These are phyloP conservation scores for Trichoderma sp. DNA, from an alignment of 2,329 filamentous ascomycete genomes.

Conservation along the genomic window DNA sequence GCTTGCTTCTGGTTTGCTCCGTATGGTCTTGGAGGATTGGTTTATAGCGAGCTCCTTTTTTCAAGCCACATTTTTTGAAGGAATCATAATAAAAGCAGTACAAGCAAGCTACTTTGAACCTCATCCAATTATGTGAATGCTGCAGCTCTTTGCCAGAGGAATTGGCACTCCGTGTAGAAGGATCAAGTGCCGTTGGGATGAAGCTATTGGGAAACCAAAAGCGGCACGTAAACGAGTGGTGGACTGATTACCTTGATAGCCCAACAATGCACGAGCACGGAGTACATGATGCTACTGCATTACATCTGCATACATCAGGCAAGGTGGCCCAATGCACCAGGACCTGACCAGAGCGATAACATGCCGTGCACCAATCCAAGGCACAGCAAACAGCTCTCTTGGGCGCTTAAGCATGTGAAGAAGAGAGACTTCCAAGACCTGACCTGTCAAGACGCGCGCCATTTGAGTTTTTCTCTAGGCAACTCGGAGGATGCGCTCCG, in stretches of 20 bases:
- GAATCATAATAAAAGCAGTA: background rate
- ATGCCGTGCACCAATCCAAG: background rate
- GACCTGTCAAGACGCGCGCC: background rate
- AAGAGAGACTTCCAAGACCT: background rate
- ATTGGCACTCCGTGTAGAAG: background rate
- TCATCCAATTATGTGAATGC: background rate
- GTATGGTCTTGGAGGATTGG: background rate
- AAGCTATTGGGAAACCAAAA: background rate
- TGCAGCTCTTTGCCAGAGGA: background rate
- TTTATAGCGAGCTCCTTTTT: conserved; percentile 9
- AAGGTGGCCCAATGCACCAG: conserved; percentile 15
- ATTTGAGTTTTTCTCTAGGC: background rate
- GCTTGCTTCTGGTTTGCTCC: background rate
- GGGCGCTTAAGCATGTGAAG: background rate
- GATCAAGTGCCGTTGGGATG: background rate
- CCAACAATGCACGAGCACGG: conserved; percentile 6
- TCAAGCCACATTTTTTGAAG: background rate
- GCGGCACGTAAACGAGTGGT: background rate
- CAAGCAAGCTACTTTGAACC: background rate
- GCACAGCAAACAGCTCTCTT: background rate
- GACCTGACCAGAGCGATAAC: conserved; percentile 1
- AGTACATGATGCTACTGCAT: background rate
- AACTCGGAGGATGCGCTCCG: background rate
- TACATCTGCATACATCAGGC: conserved; percentile 2
- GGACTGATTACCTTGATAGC: background rate